Evolutionary conservation across 179 eudicot species (phyloP).

Genomic region (Vitellaria paradoxa): DNA sequence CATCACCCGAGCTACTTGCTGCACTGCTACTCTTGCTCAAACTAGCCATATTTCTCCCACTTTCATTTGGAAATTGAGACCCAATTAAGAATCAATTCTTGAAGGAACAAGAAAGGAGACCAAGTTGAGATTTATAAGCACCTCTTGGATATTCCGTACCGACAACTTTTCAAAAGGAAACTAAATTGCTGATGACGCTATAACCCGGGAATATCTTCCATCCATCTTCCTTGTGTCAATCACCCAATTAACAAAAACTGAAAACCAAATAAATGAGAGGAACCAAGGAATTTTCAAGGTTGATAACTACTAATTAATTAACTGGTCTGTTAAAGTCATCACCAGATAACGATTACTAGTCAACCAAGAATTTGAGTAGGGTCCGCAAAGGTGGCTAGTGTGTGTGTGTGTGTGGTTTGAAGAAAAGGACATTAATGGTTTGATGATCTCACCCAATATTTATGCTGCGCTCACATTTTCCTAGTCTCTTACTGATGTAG

Average conservation of each 20-base stretch:
- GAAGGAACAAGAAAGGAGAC: not conserved
- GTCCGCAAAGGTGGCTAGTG: not conserved
- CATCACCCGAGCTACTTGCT: constrained; percentile 3
- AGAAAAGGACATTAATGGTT: not conserved
- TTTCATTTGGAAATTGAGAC: too few relatives aligned
- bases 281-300: not conserved
- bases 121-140: not conserved
- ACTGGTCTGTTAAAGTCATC: not conserved
- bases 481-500: too few relatives aligned
- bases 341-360: not conserved
- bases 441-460: not conserved
- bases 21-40: not conserved
- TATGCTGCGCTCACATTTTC: too few relatives aligned
- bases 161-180: not conserved
- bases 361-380: constrained; percentile 2
- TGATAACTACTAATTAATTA: too few relatives aligned
- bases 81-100: too few relatives aligned
- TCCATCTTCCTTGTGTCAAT: not conserved
- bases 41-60: not conserved
- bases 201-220: not conserved
- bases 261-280: too few relatives aligned
- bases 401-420: not conserved
- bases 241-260: too few relatives aligned
- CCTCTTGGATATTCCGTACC: not conserved
- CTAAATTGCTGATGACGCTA: not conserved